phyloP scores from a whole-genome alignment of 768 basidiomycete species.

The Antrodiella citrinella region DNA sequence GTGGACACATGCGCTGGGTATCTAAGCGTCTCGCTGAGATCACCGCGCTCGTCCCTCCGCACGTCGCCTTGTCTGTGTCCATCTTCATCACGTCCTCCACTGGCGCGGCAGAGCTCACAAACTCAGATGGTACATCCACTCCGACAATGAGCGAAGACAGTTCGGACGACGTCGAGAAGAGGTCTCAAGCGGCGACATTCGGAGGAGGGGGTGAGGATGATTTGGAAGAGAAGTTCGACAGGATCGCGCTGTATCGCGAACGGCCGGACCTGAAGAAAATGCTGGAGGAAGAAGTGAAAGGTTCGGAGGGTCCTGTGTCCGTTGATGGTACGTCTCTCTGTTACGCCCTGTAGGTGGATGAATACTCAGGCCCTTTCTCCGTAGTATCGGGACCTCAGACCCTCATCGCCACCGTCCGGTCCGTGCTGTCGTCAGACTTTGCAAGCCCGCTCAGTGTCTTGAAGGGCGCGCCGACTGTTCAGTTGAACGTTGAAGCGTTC shows the following conservation, averaged over 20 bases:
- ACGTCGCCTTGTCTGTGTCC: slow-evolving; percentile 13
- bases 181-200: not conserved
- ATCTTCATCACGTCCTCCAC: slow-evolving; percentile 15
- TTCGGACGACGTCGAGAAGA: slow-evolving; percentile 6
- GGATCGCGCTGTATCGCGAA: slow-evolving; percentile 3
- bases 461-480: slow-evolving; percentile 14
- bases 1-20: slow-evolving; percentile 18
- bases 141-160: not conserved
- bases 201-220: slow-evolving; percentile 1
- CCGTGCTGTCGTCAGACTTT: slow-evolving; percentile 5
- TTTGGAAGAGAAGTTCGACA: slow-evolving; percentile 5
- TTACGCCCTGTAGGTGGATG: not conserved
- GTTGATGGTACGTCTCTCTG: slow-evolving; percentile 21
- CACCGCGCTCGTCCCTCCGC: slow-evolving; percentile 8
- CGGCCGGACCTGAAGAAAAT: slow-evolving; percentile 20
- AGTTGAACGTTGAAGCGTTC: slow-evolving; percentile 13
- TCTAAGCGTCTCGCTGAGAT: slow-evolving; percentile 9
- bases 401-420: slow-evolving; percentile 3
- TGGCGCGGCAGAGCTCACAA: slow-evolving; percentile 1
- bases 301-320: slow-evolving; percentile 20
- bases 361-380: not conserved
- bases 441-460: slow-evolving; percentile 8
- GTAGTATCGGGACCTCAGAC: slow-evolving; percentile 8
- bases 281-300: slow-evolving; percentile 17
- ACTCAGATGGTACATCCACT: not conserved